These are phyloP conservation scores for Aureobasidium leucospermi DNA, from an alignment of 2,329 filamentous ascomycete genomes.

Conservation along the genomic window DNA sequence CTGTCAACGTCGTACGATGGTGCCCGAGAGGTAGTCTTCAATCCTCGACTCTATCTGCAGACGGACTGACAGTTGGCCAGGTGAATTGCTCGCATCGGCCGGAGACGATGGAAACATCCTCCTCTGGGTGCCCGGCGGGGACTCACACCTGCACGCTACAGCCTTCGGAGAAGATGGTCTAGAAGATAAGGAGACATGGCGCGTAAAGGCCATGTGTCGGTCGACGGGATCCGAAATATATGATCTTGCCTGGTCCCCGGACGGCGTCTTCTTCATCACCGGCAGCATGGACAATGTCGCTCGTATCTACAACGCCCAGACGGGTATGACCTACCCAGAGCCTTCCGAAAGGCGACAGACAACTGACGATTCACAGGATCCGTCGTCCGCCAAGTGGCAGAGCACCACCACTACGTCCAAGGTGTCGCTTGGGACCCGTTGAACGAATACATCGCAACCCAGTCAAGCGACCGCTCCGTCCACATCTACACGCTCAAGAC, in stretches of 20 bases:
- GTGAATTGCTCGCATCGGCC: constrained; percentile 86
- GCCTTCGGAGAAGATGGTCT: constrained; percentile 73
- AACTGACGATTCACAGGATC: constrained; percentile 37
- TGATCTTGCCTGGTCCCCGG: constrained; percentile 97
- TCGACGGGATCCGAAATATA: constrained; percentile 95
- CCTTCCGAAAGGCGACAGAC: not conserved
- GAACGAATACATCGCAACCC: constrained; percentile 96
- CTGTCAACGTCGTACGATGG: constrained; percentile 96
- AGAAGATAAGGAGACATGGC: constrained; percentile 95
- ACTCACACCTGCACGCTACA: constrained; percentile 50
- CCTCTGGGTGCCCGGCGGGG: constrained; percentile 86
- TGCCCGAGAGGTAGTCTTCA: constrained; percentile 71
- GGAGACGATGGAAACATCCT: constrained; percentile 97
- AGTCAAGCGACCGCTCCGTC: constrained; percentile 95
- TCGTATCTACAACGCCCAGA: constrained; percentile 89
- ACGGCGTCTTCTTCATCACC: constrained; percentile 91
- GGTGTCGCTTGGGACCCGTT: constrained; percentile 97
- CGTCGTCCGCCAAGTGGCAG: constrained; percentile 85
- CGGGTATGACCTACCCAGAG: constrained; percentile 50
- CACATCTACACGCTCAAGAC: constrained; percentile 96
- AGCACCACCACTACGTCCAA: constrained; percentile 97
- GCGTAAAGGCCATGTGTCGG: constrained; percentile 95
- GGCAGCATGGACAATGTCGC: constrained; percentile 99
- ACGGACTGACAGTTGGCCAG: constrained; percentile 38
- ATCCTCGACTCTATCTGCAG: not conserved